Evolutionary conservation across 2,329 filamentous ascomycete species (phyloP).

Genomic region (Whalleya microplaca): DNA sequence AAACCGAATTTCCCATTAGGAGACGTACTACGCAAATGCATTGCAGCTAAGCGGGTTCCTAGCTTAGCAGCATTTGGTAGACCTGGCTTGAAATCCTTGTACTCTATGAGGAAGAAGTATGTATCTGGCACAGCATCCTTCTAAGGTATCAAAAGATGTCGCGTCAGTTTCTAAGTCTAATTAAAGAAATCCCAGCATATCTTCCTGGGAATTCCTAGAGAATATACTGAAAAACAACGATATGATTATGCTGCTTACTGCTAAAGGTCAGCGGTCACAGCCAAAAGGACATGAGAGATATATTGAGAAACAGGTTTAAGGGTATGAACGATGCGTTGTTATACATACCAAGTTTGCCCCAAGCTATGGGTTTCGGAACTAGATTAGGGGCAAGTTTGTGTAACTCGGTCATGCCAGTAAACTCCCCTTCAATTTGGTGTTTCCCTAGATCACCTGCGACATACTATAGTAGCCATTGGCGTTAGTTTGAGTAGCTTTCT

Average conservation of each 20-base stretch:
- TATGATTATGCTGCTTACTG: too few species aligned
- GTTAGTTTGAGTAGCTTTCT: too few species aligned
- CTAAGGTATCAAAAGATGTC: too few species aligned
- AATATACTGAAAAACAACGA: too few species aligned
- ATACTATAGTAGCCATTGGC: slow-evolving; percentile 4
- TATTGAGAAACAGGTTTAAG: too few species aligned
- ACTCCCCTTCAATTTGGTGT: slow-evolving; percentile 17
- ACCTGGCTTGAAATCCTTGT: slow-evolving; percentile 25
- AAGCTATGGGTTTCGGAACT: slow-evolving; percentile 14
- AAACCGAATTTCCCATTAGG: slow-evolving; percentile 45
- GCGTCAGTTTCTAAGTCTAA: too few species aligned
- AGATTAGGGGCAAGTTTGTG: slow-evolving; percentile 9
- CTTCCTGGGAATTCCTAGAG: too few species aligned
- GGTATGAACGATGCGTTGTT: background rate
- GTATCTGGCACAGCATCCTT: background rate
- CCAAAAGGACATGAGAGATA: too few species aligned
- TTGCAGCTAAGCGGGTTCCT: slow-evolving; percentile 26
- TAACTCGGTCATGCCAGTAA: slow-evolving; percentile 15
- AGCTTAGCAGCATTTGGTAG: slow-evolving; percentile 27
- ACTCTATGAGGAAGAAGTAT: slow-evolving; percentile 29
- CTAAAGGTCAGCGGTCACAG: too few species aligned
- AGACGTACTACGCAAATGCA: slow-evolving; percentile 38
- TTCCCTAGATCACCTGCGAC: slow-evolving; percentile 16
- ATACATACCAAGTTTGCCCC: slow-evolving; percentile 4
- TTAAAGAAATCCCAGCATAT: too few species aligned